phyloP scores from a whole-genome alignment of 73 alveolate genomes.

The Paramecium pentaurelia region DNA sequence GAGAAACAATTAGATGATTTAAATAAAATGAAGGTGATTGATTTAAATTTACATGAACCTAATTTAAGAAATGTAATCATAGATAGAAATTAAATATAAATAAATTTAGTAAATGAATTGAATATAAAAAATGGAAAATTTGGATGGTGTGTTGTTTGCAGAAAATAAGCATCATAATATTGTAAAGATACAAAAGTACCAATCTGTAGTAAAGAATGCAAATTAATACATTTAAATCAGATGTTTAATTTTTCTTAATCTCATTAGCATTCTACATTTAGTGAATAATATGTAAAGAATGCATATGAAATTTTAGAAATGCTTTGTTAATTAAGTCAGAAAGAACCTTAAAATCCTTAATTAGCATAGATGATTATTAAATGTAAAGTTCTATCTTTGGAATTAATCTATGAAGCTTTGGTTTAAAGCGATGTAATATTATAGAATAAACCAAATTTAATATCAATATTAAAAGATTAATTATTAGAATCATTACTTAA shows the following conservation, averaged over 20 bases:
- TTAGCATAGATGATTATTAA: constrained; percentile 44
- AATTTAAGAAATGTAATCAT: neutral
- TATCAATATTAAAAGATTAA: constrained; percentile 83
- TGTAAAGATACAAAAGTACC: constrained; percentile 66
- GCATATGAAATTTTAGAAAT: constrained; percentile 40
- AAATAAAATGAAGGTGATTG: neutral
- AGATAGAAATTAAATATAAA: constrained; percentile 16
- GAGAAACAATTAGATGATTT: neutral
- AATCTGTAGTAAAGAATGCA: constrained; percentile 64
- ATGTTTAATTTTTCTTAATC: neutral
- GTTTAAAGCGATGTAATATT: constrained; percentile 86
- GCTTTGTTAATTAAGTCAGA: constrained; percentile 44
- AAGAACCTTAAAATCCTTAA: constrained; percentile 37
- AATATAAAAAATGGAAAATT: constrained; percentile 65
- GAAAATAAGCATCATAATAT: constrained; percentile 59
- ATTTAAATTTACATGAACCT: neutral
- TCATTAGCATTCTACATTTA: neutral
- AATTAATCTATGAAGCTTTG: constrained; percentile 84
- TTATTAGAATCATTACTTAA: constrained; percentile 88
- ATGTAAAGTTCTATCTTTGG: constrained; percentile 88
- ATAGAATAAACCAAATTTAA: constrained; percentile 72
- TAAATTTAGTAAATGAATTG: constrained; percentile 80
- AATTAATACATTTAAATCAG: constrained; percentile 48
- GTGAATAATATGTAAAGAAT: constrained; percentile 20
- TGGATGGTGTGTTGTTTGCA: constrained; percentile 64